phyloP scores from a whole-genome alignment of 2,329 filamentous ascomycete species.

The Colletotrichum musae region DNA sequence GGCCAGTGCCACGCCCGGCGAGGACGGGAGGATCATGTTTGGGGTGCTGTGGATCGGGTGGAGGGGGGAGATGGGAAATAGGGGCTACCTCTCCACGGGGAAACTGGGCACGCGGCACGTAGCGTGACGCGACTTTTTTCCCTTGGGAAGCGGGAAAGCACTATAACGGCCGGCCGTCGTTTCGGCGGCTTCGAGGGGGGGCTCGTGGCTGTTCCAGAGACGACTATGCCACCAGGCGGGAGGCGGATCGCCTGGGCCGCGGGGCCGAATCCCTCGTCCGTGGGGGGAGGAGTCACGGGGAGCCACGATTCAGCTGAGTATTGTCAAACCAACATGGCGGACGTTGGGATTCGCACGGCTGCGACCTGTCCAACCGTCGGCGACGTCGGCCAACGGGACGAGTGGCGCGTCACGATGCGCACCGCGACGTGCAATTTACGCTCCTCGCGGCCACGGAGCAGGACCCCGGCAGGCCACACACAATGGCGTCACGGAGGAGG shows the following conservation, averaged over 20 bases:
- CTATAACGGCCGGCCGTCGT: not conserved
- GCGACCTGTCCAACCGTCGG: constrained; percentile 2
- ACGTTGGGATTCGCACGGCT: constrained; percentile 5
- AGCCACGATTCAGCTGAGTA: not conserved
- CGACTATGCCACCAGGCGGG: constrained; percentile 1
- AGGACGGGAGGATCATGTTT: constrained; percentile 76
- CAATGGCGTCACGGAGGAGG: not conserved
- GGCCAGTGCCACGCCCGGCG: constrained; percentile 64
- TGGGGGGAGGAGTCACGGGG: not conserved
- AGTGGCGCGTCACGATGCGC: constrained; percentile 2
- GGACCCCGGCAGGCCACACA: not conserved
- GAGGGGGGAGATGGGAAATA: constrained; percentile 91
- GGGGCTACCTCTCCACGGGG: constrained; percentile 88
- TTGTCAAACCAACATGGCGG: constrained; percentile 1
- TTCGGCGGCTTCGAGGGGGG: constrained; percentile 7
- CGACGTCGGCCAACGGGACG: constrained; percentile 7
- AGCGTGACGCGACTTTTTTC: constrained; percentile 30
- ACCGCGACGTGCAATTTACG: not conserved
- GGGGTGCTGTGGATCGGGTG: constrained; percentile 90
- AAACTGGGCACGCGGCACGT: constrained; percentile 73
- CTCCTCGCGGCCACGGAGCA: not conserved
- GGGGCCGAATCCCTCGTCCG: not conserved
- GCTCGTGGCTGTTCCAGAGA: not conserved
- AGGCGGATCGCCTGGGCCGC: constrained; percentile 12
- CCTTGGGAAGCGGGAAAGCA: not conserved